Base-by-base conservation (phyloP, 2,329 filamentous ascomycete species). In the Lasiodiplodia theobromae region DNA sequence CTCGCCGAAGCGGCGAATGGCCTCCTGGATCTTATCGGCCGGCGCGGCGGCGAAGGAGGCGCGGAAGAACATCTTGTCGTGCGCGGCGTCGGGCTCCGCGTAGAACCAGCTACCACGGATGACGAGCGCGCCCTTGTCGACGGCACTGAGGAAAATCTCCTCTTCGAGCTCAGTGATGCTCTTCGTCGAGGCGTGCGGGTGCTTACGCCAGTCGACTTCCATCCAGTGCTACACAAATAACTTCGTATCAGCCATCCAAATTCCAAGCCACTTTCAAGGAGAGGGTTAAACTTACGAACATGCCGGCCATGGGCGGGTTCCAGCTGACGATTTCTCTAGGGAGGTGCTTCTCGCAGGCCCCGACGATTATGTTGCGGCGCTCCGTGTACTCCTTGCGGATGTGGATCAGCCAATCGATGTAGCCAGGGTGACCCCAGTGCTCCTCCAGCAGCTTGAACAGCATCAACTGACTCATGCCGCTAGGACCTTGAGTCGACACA, bases 31-130 rank as follows among this genome's bases (percentile, higher is more conserved):
- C 80, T 83, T 79, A 63, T 83, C 81, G 44, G 76, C 77, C 23
- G 79, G 89, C 2, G 94, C 94, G 47, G 94, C 90, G 0, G 95
- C 94, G 82, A 92, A 99, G 0, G 95, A 99, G 4, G 92, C 89
- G 65, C 96, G 88, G 85, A 98, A 96, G 82, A 93, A 97, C 80
- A 97, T 84, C 34, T 89, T 90, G 81, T 84, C 75, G 63, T 84
- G 83, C 66, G 81, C 78, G 12, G 83, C 85, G 58, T 87, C 84
- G 53, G 86, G 86, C 77, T 96, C 91, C 0, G 94, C 92, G 69
- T 89, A 87, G 86, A 98, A 99, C 94, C 94, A 99, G 58, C 90
- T 94, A 3, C 96, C 96, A 58, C 92, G 87, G 69, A 92, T 93
- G 2, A 96, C 85, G 56, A 99, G 85, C 4, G 96, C 92, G 25